Conservation (phyloP, 306 rosid genomes). For the Cucurbita moschata region DNA sequence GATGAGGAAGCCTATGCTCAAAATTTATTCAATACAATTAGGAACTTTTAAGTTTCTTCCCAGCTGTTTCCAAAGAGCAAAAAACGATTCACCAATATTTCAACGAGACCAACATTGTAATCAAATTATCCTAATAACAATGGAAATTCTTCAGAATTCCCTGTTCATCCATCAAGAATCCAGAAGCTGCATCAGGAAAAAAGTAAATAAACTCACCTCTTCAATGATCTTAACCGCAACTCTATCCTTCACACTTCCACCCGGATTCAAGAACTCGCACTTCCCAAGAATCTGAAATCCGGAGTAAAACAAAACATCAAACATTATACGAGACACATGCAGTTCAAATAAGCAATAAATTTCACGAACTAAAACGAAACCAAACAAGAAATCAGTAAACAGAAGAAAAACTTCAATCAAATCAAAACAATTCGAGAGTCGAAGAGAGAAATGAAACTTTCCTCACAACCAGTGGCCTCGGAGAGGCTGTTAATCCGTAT, state of each 20-base stretch:
- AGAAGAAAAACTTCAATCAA: too few species aligned
- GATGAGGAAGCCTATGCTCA: background rate
- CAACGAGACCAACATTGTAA: background rate
- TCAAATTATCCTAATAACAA: background rate
- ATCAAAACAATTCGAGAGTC: background rate
- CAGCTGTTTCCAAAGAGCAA: background rate
- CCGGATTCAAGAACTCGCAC: slow-evolving; percentile 93
- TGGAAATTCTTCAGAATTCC: too few species aligned
- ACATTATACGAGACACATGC: background rate
- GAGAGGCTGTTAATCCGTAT: slow-evolving; percentile 84
- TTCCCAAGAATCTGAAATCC: slow-evolving; percentile 61
- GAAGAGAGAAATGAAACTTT: slow-evolving; percentile 1
- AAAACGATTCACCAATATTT: background rate
- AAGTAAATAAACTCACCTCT: slow-evolving; percentile 36
- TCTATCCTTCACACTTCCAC: slow-evolving; percentile 92
- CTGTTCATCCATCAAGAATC: background rate
- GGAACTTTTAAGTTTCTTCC: background rate
- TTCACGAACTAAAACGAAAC: background rate
- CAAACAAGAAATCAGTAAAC: background rate
- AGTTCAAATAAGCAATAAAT: background rate
- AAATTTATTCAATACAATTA: background rate
- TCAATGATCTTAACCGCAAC: slow-evolving; percentile 72
- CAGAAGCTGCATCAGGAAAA: background rate
- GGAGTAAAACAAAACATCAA: background rate
- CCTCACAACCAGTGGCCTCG: slow-evolving; percentile 87